Base-by-base conservation (phyloP, 192 early-diverging fungal species). In the Gonapodya prolifera region DNA sequence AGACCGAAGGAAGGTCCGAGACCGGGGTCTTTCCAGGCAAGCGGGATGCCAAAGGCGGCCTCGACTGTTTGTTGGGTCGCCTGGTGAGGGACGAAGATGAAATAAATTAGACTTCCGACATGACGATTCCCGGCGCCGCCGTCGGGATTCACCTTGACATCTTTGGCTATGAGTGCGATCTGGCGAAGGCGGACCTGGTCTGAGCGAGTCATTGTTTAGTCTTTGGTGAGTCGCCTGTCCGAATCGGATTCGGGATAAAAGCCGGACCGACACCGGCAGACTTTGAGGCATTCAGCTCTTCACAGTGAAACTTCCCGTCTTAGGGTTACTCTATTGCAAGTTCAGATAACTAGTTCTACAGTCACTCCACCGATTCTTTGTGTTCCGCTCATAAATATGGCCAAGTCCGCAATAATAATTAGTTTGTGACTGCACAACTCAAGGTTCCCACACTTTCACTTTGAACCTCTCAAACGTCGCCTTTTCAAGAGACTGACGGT, bases 391-490 rank as follows among this genome's bases (percentile, higher is more conserved):
- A 61, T 61, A 23, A 23, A 8, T 61, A 16, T 8, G 8, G 8
- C 45, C 45, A 23, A 23, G 23, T 61, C 23, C 45, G 45, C 45
- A 61, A 61, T 16, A 61, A 8, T 16, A 61, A 61, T 61, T 61
- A 8, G 45, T 61, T 61, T 61, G 45, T 61, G 45, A 16, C 45
- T 61, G n/a, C n/a, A n/a, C n/a, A 61, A 61, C 45, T 61, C 45
- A 61, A 23, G 45, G 8, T 23, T 76, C 23, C 78, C 78, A 78
- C 23, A 70, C 75, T 70, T 78, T 78, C n/a, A 82, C 33, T 35
- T 77, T 79, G 76, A 82, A 83, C 75, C 81, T 35, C 69, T 86
- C 82, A 75, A 81, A 86, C 75, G 86, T 84, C 28, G 69, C 30
- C 30, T 74, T 69, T 69, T 86, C 83, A 34, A 87, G 76, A 70